Evolutionary conservation across 2,329 filamentous ascomycete species (phyloP), one percentile per base, ranked within the genome.

Genomic region (Colletotrichum sojae): DNA sequence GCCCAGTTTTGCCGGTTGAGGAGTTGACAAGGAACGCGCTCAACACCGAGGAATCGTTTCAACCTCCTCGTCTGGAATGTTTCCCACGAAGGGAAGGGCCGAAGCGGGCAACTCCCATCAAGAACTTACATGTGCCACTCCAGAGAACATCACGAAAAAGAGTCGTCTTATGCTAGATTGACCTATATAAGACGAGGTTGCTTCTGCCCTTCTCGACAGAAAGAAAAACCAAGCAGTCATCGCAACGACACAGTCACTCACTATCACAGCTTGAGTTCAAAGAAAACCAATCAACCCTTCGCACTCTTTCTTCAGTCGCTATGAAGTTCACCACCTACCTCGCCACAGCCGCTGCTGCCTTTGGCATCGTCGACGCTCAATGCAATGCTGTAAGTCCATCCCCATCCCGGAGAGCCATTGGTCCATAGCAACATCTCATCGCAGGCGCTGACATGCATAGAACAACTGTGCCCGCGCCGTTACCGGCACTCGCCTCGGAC

Each of bases 391-490:
- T 62, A 62, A 20, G 59, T 60, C 27, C 27, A 2, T 31, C 22
- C 4, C 22, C 27, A 10, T 31, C 27, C 27, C 8, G 8, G 27
- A 31, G 27, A 31, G 27, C 6, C 27, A 31, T 10, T 31, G 6
- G 9, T 31, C 27, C 8, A 6, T 31, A 9, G 27, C 27, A 8
- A 31, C 27, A 31, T 31, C 27, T 31, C 6, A 31, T 1, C 8
- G 2, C 27, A 31, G 27, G 27, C 9, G 27, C 6, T 31, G 27
- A 31, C 5, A 1, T n/a, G 25, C 3, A 31, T 8, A 62, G 59
- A 62, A 63, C 61, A 63, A 63, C 61, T 63, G 61, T 40, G 61
- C 61, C 18, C 40, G 61, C 40, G 61, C 61, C 8, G 61, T 63
- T 1, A 63, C 61, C 8, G 61, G 61, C 18, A 63, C 52, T 31